phyloP scores from a whole-genome alignment of 805 yeast species.

The Metschnikowia corniflorae region DNA sequence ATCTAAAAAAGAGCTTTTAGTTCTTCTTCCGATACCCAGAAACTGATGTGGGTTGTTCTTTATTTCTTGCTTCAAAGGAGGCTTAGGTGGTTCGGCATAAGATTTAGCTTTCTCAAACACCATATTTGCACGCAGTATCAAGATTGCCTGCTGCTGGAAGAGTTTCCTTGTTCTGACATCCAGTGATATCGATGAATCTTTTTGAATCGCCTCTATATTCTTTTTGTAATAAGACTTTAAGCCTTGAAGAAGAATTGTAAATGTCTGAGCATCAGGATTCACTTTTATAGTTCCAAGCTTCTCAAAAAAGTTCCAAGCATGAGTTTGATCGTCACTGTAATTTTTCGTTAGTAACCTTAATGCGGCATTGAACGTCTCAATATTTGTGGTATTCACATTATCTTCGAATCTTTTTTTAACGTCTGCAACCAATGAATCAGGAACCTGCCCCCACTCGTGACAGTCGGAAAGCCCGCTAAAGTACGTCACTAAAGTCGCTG shows the following conservation, averaged over 20 bases:
- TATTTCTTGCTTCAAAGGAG: slow-evolving; percentile 29
- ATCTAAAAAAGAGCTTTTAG: slow-evolving; percentile 17
- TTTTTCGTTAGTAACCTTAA: slow-evolving; percentile 34
- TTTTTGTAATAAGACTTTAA: slow-evolving; percentile 19
- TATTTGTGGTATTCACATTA: slow-evolving; percentile 9
- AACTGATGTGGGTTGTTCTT: slow-evolving; percentile 20
- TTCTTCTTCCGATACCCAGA: slow-evolving; percentile 16
- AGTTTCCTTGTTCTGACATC: slow-evolving; percentile 23
- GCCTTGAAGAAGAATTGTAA: slow-evolving; percentile 39
- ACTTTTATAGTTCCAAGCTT: slow-evolving; percentile 18
- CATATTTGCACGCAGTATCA: slow-evolving; percentile 25
- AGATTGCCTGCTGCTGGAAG: slow-evolving; percentile 27
- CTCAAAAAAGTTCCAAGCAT: slow-evolving; percentile 39
- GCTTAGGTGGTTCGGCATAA: slow-evolving; percentile 33
- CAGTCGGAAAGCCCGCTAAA: slow-evolving; percentile 35
- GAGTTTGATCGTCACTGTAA: slow-evolving; percentile 27
- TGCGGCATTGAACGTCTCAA: slow-evolving; percentile 37
- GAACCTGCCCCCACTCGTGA: slow-evolving; percentile 31
- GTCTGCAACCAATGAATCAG: slow-evolving; percentile 18
- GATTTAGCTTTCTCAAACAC: slow-evolving; percentile 25
- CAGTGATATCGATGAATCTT: slow-evolving; percentile 15
- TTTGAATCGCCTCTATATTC: slow-evolving; percentile 16
- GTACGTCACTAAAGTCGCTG: slow-evolving; percentile 36
- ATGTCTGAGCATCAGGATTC: slow-evolving; percentile 34
- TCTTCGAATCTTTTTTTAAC: slow-evolving; percentile 23